A percentile compares a stretch with the other conserved stretches of the same genome.
Evolutionary conservation across 176 grass and related monocot species (phyloP).

Genomic region (Alopecurus myosuroides): DNA sequence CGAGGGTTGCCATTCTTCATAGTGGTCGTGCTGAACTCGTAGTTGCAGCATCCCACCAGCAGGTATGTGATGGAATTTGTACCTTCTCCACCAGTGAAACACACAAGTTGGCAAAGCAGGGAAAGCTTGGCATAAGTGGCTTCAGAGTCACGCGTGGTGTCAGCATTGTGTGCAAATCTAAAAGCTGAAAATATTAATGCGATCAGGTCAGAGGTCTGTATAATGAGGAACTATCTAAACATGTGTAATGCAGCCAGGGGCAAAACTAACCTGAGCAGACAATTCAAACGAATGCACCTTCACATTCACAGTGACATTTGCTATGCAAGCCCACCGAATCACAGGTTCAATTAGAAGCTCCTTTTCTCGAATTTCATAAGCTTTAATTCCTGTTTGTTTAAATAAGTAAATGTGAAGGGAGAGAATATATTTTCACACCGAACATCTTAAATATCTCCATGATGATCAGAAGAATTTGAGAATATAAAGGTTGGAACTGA

Average conservation of each 20-base stretch:
- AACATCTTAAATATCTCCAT: background rate
- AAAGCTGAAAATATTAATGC: slow-evolving; percentile 51
- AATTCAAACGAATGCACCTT: slow-evolving; percentile 63
- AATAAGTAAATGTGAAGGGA: background rate
- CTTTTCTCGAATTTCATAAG: slow-evolving; percentile 83
- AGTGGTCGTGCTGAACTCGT: no score
- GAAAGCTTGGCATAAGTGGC: slow-evolving; percentile 94
- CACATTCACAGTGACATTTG: slow-evolving; percentile 45
- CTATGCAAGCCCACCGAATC: slow-evolving; percentile 78
- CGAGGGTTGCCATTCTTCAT: no score
- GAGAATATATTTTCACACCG: background rate
- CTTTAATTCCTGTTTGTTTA: slow-evolving; percentile 73
- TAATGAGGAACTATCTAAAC: background rate
- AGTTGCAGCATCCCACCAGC: no score
- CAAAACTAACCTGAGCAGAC: slow-evolving; percentile 56
- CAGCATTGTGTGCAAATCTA: slow-evolving; percentile 65
- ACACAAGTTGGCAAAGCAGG: slow-evolving; percentile 70
- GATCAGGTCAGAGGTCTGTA: background rate
- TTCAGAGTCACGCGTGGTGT: slow-evolving; percentile 78
- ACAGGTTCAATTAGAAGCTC: slow-evolving; percentile 84
- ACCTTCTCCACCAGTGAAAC: slow-evolving; percentile 94
- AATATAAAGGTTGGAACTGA: background rate
- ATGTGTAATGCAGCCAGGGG: background rate
- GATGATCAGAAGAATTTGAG: background rate
- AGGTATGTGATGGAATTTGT: no score